Evolutionary conservation across 176 grass and related monocot genomes (phyloP).

Genomic region (Carex cristatella): DNA sequence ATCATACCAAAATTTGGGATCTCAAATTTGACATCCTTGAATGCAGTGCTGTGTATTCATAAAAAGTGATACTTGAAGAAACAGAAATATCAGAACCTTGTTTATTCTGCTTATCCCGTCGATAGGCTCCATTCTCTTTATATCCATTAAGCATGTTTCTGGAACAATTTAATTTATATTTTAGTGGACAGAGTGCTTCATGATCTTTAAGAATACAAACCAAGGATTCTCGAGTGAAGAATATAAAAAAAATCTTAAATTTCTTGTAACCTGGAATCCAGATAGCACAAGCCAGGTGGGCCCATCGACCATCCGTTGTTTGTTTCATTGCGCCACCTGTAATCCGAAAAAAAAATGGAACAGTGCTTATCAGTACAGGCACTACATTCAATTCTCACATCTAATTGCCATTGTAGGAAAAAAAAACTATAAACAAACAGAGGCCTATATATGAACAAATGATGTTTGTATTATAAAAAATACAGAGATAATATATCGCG

Average conservation of each 20-base stretch:
- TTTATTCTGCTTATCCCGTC: conserved; percentile 95
- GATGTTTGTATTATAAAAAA: neutral
- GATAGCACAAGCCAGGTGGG: conserved; percentile 92
- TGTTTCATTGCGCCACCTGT: conserved; percentile 98
- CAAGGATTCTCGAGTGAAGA: neutral
- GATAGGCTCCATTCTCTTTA: conserved; percentile 97
- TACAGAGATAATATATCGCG: neutral
- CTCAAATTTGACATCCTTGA: neutral
- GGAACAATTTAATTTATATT: conserved; percentile 17
- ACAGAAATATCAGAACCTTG: conserved; percentile 49
- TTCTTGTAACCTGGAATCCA: conserved; percentile 84
- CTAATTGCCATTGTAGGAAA: neutral
- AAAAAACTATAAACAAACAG: neutral
- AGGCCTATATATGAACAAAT: neutral
- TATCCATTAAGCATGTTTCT: conserved; percentile 97
- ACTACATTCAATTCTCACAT: neutral
- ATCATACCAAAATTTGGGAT: neutral
- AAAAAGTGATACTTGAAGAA: conserved; percentile 8
- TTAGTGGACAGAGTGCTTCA: neutral
- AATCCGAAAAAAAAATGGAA: conserved; percentile 8
- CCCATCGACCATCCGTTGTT: conserved; percentile 96
- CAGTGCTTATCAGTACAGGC: neutral
- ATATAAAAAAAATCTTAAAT: neutral
- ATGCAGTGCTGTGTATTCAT: neutral
- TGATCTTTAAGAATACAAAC: conserved; percentile 8